Conservation (phyloP, 352 stramenopile species). For the Pythium pyrilobum region DNA sequence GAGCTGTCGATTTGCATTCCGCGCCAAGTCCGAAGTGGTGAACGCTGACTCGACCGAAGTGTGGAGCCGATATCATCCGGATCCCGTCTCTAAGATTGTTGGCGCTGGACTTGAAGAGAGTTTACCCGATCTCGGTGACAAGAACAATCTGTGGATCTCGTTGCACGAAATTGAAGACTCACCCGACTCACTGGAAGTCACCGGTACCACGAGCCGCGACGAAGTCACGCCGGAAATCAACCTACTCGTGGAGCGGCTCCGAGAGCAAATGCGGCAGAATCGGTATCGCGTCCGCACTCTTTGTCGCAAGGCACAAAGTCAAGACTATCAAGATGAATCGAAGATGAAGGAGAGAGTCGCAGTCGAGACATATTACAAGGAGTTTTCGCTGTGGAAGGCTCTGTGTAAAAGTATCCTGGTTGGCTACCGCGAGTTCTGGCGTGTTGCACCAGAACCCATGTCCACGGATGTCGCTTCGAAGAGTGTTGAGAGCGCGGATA, state of each 20-base stretch:
- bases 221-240: conserved; percentile 73
- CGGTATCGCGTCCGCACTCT: conserved; percentile 49
- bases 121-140: conserved; percentile 31
- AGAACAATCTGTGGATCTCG: conserved; percentile 49
- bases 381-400: conserved; percentile 74
- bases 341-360: conserved; percentile 16
- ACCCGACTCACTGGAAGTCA: too few relatives aligned
- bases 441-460: not conserved
- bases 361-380: conserved; percentile 65
- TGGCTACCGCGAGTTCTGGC: conserved; percentile 45
- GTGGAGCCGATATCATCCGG: conserved; percentile 61
- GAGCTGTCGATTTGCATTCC: conserved; percentile 15
- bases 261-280: conserved; percentile 73
- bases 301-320: conserved; percentile 37
- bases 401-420: conserved; percentile 62
- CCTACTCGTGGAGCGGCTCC: conserved; percentile 69
- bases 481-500: too few relatives aligned
- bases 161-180: conserved; percentile 31
- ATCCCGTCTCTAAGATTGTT: conserved; percentile 41
- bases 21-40: not conserved
- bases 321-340: conserved; percentile 25
- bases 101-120: conserved; percentile 36
- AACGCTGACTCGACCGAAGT: conserved; percentile 9
- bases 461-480: too few relatives aligned
- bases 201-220: conserved; percentile 20